Base-by-base conservation (phyloP, 202 grass and related monocot genomes). In the Carex arenaria region DNA sequence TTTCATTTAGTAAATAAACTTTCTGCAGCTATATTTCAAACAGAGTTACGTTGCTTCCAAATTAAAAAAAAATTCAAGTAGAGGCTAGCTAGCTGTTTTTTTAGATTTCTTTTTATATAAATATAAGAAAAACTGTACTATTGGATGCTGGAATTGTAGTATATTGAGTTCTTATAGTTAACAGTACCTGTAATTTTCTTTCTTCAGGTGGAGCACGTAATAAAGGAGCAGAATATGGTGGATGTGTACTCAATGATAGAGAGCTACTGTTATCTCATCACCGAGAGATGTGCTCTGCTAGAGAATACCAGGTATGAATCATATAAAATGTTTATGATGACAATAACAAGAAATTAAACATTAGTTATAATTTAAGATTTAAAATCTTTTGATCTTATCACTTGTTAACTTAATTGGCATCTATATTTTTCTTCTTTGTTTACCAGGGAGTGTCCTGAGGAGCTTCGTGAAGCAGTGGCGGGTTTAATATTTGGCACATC, bases 381-480 rank as follows among this genome's bases (percentile, higher is more conserved):
- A 34, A 12, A 3, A 76, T 26, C 2, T 57, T 77, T 59, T 77
- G 7, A 36, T 77, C 52, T 57, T 77, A 57, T 34, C 14, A 34
- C 28, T 57, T 36, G 4, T 32, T 52, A 15, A 11, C n/a, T 53
- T 8, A 11, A 19, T 36, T 34, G 26, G 18, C 18, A 19, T n/a
- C 3, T 45, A n/a, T 62, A 10, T 62, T 26, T 23, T 26, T 62
- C 42, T 85, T 68, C 17, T 31, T 28, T 32, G 13, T 47, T 56
- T 52, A 18, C 53, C 31, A 98, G 93, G 30, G 80, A 87, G 34
- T 99, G 96, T 63, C 96, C 96, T 2, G 91, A 84, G 11, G 96
- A 99, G 91, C 96, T 99, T 49, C 86, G 89, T 57, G 96, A 99
- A 86, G 88, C 93, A 0, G 87, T 89, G 15, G 83, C 91, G 6